Percentiles rank a stretch among this genome's conserved stretches.
phyloP scores from a whole-genome alignment of 306 rosid species.

The Acacia confusa region DNA sequence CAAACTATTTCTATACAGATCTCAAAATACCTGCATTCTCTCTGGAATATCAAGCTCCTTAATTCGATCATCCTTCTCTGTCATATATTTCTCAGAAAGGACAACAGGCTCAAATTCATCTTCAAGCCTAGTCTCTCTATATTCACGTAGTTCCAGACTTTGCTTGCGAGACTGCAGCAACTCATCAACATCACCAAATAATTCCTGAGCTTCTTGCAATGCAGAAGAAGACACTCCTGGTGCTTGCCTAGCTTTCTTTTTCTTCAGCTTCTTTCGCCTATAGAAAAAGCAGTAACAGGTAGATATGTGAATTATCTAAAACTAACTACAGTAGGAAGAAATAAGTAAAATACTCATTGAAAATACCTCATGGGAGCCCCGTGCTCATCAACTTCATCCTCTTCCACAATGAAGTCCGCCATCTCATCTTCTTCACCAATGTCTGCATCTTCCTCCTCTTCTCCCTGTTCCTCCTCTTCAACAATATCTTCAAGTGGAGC shows the following conservation, averaged over 20 bases:
- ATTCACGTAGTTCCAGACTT: constrained; percentile 56
- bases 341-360: background rate
- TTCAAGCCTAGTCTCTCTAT: constrained; percentile 78
- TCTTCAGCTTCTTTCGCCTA: constrained; percentile 67
- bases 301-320: constrained; percentile 16
- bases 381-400: constrained; percentile 76
- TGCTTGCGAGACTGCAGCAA: constrained; percentile 58
- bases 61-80: constrained; percentile 80
- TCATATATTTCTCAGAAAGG: constrained; percentile 90
- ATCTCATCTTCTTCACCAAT: constrained; percentile 96
- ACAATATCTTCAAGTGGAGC: constrained; percentile 85
- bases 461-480: constrained; percentile 91
- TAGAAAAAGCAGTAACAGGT: constrained; percentile 16
- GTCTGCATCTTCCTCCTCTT: constrained; percentile 92
- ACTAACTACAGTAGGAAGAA: background rate
- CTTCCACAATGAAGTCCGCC: constrained; percentile 97
- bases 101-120: constrained; percentile 94
- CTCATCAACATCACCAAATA: constrained; percentile 95
- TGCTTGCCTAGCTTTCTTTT: constrained; percentile 65
- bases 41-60: constrained; percentile 84
- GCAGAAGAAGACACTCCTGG: constrained; percentile 87
- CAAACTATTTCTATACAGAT: constrained; percentile 1
- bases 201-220: constrained; percentile 90
- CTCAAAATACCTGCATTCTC: constrained; percentile 84
- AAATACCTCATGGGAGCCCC: constrained; percentile 79